A percentile compares a stretch with the other conserved stretches of the same genome.
Conservation (phyloP, 805 yeast species). For the Suhomyces pyralidae region DNA sequence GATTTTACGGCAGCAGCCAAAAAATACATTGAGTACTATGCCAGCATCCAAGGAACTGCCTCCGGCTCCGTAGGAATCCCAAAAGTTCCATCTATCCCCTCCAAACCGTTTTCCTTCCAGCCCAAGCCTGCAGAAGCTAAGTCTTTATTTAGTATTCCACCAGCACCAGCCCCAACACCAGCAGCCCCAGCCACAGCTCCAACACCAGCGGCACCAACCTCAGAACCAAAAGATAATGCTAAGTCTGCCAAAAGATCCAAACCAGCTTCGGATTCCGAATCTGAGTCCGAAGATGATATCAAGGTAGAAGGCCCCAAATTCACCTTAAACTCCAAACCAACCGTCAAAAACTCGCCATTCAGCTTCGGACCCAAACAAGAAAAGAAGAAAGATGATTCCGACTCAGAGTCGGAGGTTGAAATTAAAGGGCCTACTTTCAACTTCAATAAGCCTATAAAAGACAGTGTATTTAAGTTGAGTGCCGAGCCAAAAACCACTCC, state of each 20-base stretch:
- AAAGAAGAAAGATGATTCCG: constrained; percentile 37
- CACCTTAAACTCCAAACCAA: constrained; percentile 23
- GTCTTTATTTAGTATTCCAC: not conserved
- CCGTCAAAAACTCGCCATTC: constrained; percentile 35
- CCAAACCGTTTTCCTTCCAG: not conserved
- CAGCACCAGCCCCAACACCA: constrained; percentile 1
- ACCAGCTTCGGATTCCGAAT: constrained; percentile 13
- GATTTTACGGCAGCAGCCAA: constrained; percentile 53
- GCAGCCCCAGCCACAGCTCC: constrained; percentile 4
- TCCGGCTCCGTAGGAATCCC: constrained; percentile 1
- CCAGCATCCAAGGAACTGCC: constrained; percentile 23
- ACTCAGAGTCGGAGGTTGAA: constrained; percentile 60
- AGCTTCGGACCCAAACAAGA: constrained; percentile 33
- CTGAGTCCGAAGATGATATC: constrained; percentile 25
- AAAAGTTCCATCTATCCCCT: not conserved
- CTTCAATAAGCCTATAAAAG: constrained; percentile 36
- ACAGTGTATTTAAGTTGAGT: constrained; percentile 27
- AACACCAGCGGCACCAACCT: constrained; percentile 4
- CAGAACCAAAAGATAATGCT: constrained; percentile 1
- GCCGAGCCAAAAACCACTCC: not conserved
- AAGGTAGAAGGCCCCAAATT: constrained; percentile 38
- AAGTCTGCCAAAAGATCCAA: not conserved
- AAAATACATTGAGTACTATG: constrained; percentile 58
- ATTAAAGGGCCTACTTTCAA: constrained; percentile 72
- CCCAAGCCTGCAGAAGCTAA: not conserved